phyloP scores from a whole-genome alignment of 805 yeast genomes.

The Grigorovia jiainica region DNA sequence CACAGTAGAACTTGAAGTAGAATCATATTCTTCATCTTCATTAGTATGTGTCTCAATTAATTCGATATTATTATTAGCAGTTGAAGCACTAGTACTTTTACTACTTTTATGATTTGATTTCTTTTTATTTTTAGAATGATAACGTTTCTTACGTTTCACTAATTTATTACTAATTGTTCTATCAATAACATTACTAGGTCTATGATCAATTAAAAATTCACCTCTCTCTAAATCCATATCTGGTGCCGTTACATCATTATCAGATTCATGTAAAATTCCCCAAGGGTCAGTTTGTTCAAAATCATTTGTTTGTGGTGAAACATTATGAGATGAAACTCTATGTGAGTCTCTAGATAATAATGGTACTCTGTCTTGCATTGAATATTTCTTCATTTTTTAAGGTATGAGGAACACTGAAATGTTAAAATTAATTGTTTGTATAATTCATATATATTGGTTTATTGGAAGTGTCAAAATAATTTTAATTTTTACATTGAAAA shows the following conservation, averaged over 20 bases:
- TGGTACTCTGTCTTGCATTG: background rate
- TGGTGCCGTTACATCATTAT: conserved; percentile 10
- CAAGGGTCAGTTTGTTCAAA: conserved; percentile 27
- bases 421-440: too few relatives aligned
- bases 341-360: background rate
- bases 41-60: background rate
- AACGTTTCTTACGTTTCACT: background rate
- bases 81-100: background rate
- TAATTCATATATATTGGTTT: too few relatives aligned
- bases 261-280: conserved; percentile 27
- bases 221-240: conserved; percentile 10
- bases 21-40: conserved; percentile 3
- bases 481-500: too few relatives aligned
- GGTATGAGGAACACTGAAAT: background rate
- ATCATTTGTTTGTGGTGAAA: conserved; percentile 7
- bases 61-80: background rate
- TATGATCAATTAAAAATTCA: conserved; percentile 1
- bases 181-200: too few relatives aligned
- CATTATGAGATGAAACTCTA: conserved; percentile 3
- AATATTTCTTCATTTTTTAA: background rate
- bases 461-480: too few relatives aligned
- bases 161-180: background rate
- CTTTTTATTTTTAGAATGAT: background rate
- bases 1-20: background rate
- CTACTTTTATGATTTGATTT: conserved; percentile 3